Conservation (phyloP, 2,329 filamentous ascomycete species). For the Aspergillus pseudotamarii region DNA sequence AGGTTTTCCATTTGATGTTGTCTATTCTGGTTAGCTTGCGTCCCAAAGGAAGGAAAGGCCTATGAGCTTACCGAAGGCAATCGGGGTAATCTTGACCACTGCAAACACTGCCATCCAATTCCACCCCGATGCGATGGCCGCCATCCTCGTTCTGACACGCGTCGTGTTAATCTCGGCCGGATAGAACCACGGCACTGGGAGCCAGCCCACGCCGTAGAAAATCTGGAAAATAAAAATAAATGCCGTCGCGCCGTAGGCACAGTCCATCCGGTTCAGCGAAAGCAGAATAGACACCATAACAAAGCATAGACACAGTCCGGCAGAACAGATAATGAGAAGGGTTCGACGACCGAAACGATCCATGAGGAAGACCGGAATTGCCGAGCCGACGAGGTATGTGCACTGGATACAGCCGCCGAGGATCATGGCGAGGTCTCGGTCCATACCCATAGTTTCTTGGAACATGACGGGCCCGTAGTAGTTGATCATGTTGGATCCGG, state of each 20-base stretch:
- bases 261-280: conserved; percentile 31
- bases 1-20: conserved; percentile 36
- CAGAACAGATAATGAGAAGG: conserved; percentile 45
- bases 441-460: conserved; percentile 42
- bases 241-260: conserved; percentile 46
- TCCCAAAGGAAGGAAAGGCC: conserved; percentile 13
- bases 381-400: conserved; percentile 45
- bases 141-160: conserved; percentile 42
- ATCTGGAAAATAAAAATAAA: conserved; percentile 52
- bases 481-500: conserved; percentile 43
- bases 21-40: conserved; percentile 25
- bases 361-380: conserved; percentile 46
- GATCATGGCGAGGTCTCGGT: conserved; percentile 55
- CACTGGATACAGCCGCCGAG: conserved; percentile 51
- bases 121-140: conserved; percentile 43
- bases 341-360: conserved; percentile 47
- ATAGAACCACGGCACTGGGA: conserved; percentile 51
- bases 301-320: conserved; percentile 49
- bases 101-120: conserved; percentile 42
- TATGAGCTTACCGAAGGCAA: conserved; percentile 21
- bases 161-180: conserved; percentile 47
- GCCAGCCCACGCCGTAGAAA: conserved; percentile 47
- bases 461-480: conserved; percentile 47
- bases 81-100: conserved; percentile 32
- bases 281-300: conserved; percentile 44